Conservation (phyloP, 2,329 filamentous ascomycete genomes). For the Endothia cerciana region DNA sequence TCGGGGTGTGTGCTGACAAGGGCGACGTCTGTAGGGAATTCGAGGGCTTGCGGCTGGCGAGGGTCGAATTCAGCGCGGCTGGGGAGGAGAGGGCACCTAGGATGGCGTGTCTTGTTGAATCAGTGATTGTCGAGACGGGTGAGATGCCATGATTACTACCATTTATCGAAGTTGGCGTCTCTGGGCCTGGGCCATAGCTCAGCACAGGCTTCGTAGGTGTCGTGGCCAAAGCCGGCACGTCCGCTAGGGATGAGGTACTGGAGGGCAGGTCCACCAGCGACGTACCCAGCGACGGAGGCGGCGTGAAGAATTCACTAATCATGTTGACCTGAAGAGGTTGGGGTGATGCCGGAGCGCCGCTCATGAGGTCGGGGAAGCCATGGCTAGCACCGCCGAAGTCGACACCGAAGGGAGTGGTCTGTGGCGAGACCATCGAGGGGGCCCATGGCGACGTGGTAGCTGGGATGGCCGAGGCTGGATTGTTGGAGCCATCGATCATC, state of each 20-base stretch:
- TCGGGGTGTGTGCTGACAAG: constrained; percentile 55
- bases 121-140: constrained; percentile 67
- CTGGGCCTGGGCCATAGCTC: constrained; percentile 67
- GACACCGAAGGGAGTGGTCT: constrained; percentile 72
- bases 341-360: constrained; percentile 74
- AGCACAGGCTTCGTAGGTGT: constrained; percentile 65
- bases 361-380: constrained; percentile 73
- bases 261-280: not conserved
- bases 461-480: constrained; percentile 56
- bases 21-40: constrained; percentile 60
- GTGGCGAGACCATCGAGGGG: constrained; percentile 68
- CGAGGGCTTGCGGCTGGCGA: constrained; percentile 67
- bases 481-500: constrained; percentile 82
- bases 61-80: constrained; percentile 55
- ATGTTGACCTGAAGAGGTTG: constrained; percentile 74
- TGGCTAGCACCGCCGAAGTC: constrained; percentile 70
- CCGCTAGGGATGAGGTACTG: constrained; percentile 68
- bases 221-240: constrained; percentile 67
- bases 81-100: constrained; percentile 57
- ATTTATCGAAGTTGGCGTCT: constrained; percentile 73
- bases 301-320: constrained; percentile 77
- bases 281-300: constrained; percentile 60
- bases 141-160: constrained; percentile 61
- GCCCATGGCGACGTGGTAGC: constrained; percentile 68
- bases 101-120: constrained; percentile 65